phyloP scores from a whole-genome alignment of 495 filamentous ascomycete genomes.

The Pyronema omphalodes region DNA sequence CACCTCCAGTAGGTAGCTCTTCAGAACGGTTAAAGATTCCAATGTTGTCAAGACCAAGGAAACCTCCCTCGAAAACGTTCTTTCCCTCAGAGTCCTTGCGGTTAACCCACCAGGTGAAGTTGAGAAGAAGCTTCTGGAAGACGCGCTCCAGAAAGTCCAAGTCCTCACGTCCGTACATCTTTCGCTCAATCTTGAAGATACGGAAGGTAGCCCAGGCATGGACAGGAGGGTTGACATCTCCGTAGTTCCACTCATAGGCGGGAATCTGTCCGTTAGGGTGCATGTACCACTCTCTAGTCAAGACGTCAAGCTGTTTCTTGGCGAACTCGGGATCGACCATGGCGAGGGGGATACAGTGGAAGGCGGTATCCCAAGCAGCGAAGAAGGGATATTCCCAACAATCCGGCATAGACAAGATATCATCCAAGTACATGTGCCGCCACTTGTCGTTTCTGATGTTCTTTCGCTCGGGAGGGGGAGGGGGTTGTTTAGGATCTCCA shows the following conservation, averaged over 20 bases:
- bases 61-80: constrained; percentile 92
- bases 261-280: constrained; percentile 84
- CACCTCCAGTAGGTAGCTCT: constrained; percentile 79
- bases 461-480: constrained; percentile 66
- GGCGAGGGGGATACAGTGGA: constrained; percentile 85
- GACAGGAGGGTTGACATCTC: constrained; percentile 90
- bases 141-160: constrained; percentile 89
- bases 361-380: constrained; percentile 91
- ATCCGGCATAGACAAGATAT: constrained; percentile 91
- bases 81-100: constrained; percentile 85
- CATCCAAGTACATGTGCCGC: constrained; percentile 85
- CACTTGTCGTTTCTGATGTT: constrained; percentile 69
- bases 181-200: constrained; percentile 93
- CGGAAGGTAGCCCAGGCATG: constrained; percentile 93
- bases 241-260: constrained; percentile 94
- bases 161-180: constrained; percentile 87
- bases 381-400: constrained; percentile 99
- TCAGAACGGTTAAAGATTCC: constrained; percentile 96
- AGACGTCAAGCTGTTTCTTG: constrained; percentile 89
- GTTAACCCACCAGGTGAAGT: constrained; percentile 99
- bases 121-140: constrained; percentile 86
- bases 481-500: constrained; percentile 50
- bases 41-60: constrained; percentile 93
- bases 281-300: constrained; percentile 98
- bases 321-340: constrained; percentile 97